These are phyloP conservation scores for Aureobasidium leucospermi DNA, from an alignment of 2,329 filamentous ascomycete species.

Conservation along the genomic window DNA sequence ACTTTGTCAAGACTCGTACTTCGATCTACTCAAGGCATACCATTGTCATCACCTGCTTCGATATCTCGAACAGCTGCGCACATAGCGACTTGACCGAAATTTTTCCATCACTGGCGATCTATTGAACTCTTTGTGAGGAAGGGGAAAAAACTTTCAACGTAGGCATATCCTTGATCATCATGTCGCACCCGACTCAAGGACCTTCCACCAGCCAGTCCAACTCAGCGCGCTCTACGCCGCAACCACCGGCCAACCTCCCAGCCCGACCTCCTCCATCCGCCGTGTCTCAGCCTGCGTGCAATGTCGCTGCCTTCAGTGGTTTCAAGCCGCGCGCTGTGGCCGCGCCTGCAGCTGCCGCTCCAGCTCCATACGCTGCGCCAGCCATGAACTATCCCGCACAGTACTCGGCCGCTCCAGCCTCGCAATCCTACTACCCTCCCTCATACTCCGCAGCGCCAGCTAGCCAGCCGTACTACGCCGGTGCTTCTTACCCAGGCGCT, in stretches of 20 bases:
- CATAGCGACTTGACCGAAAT: background rate
- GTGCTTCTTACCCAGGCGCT: slow-evolving; percentile 19
- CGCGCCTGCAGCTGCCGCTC: slow-evolving; percentile 14
- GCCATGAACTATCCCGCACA: slow-evolving; percentile 13
- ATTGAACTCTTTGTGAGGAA: background rate
- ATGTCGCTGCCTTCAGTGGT: slow-evolving; percentile 41
- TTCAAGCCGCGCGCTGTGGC: slow-evolving; percentile 56
- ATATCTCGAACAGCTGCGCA: background rate
- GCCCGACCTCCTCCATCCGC: slow-evolving; percentile 25
- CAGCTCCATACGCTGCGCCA: slow-evolving; percentile 7
- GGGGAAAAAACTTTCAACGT: slow-evolving; percentile 1
- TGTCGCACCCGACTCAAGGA: slow-evolving; percentile 84
- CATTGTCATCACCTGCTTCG: background rate
- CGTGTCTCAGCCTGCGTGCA: slow-evolving; percentile 14
- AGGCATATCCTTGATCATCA: slow-evolving; percentile 41
- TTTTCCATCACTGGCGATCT: background rate
- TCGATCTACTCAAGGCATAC: background rate
- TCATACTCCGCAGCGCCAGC: slow-evolving; percentile 18
- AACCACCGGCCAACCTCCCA: slow-evolving; percentile 14
- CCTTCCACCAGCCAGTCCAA: slow-evolving; percentile 34
- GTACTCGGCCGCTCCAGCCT: slow-evolving; percentile 12
- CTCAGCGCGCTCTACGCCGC: slow-evolving; percentile 16
- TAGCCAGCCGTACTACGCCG: slow-evolving; percentile 33
- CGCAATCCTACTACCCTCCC: slow-evolving; percentile 10
- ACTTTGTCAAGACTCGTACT: background rate